phyloP scores from a whole-genome alignment of 164 flowering plant genomes.

The Amborella trichopoda region DNA sequence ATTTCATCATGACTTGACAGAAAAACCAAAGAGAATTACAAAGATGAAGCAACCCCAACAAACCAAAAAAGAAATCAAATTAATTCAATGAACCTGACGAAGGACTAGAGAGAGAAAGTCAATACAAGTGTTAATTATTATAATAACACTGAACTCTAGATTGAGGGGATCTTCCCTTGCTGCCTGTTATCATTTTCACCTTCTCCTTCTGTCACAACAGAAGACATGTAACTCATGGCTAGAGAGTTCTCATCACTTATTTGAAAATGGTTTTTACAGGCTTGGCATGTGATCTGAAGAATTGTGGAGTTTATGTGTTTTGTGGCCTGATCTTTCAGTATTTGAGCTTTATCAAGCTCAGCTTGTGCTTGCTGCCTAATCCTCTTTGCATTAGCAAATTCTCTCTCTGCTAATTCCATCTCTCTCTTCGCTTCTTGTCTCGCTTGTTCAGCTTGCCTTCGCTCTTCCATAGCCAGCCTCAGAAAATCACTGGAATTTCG shows the following conservation, averaged over 20 bases:
- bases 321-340: slow-evolving; percentile 51
- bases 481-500: slow-evolving; percentile 8
- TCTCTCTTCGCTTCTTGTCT: slow-evolving; percentile 54
- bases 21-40: too few relatives aligned
- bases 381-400: slow-evolving; percentile 69
- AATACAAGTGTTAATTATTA: too few relatives aligned
- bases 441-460: slow-evolving; percentile 68
- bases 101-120: not conserved
- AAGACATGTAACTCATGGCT: slow-evolving; percentile 46
- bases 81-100: too few relatives aligned
- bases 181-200: slow-evolving; percentile 24
- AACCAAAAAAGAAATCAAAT: too few relatives aligned
- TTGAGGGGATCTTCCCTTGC: slow-evolving; percentile 8
- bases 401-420: slow-evolving; percentile 72
- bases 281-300: slow-evolving; percentile 67
- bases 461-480: slow-evolving; percentile 53
- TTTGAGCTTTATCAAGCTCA: slow-evolving; percentile 64
- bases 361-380: slow-evolving; percentile 72
- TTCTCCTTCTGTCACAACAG: slow-evolving; percentile 54
- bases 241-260: slow-evolving; percentile 27
- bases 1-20: too few relatives aligned
- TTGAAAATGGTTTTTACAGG: slow-evolving; percentile 57
- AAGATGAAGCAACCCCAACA: too few relatives aligned
- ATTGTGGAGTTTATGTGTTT: slow-evolving; percentile 54
- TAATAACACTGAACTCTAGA: not conserved